Percentiles rank a stretch among this genome's conserved stretches.
Evolutionary conservation across 139 green algal species (phyloP).

Genomic region (Chlamydomonas schloesseri): DNA sequence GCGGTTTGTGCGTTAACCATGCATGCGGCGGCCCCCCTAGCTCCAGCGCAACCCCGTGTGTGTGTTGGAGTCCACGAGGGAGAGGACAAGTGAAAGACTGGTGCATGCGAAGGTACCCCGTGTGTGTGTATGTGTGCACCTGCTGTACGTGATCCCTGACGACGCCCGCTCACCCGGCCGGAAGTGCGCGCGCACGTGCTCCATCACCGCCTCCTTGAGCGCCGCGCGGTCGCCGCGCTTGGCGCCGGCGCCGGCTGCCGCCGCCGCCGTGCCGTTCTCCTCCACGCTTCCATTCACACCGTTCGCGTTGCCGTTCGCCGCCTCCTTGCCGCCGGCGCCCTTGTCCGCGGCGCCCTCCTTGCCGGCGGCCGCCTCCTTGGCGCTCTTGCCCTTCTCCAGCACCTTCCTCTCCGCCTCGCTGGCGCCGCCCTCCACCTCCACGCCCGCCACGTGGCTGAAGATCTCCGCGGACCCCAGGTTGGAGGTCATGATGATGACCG

Average conservation of each 20-base stretch:
- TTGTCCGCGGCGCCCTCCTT: too few relatives aligned
- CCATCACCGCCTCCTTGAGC: slow-evolving; percentile 66
- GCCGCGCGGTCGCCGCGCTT: background rate
- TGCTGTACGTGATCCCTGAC: too few relatives aligned
- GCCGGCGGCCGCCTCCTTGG: too few relatives aligned
- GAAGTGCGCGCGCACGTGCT: slow-evolving; percentile 86
- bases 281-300: too few relatives aligned
- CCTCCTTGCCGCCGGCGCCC: background rate
- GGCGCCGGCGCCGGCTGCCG: background rate
- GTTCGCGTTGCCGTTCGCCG: too few relatives aligned
- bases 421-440: slow-evolving; percentile 6
- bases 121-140: too few relatives aligned
- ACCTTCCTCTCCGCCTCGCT: slow-evolving; percentile 1
- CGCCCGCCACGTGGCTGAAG: slow-evolving; percentile 46
- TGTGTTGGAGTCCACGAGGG: too few relatives aligned
- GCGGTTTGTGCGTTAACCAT: too few relatives aligned
- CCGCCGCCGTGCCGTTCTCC: background rate
- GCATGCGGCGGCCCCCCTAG: too few relatives aligned
- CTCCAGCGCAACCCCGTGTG: too few relatives aligned
- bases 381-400: background rate
- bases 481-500: slow-evolving; percentile 96
- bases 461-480: slow-evolving; percentile 94
- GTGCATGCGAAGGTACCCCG: too few relatives aligned
- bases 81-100: too few relatives aligned
- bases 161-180: background rate